phyloP scores from a whole-genome alignment of 768 basidiomycete species.

The Hypholoma sublateritium region DNA sequence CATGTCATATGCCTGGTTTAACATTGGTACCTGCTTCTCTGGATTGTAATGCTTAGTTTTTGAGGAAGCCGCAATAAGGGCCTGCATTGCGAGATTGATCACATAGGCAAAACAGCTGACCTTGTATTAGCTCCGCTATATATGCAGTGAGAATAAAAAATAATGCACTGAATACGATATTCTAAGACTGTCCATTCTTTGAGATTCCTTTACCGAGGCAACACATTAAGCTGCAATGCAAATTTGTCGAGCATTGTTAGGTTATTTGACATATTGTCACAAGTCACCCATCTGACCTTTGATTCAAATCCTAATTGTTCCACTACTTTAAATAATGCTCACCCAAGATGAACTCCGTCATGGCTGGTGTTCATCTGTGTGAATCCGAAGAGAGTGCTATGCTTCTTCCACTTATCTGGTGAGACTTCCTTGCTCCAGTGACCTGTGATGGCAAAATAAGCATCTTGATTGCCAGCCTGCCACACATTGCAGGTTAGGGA shows the following conservation, averaged over 20 bases:
- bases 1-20: too few species aligned
- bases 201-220: neutral
- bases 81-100: slow-evolving; percentile 33
- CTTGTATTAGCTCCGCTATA: neutral
- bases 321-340: slow-evolving; percentile 6
- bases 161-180: neutral
- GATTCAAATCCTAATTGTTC: neutral
- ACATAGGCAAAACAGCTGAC: slow-evolving; percentile 32
- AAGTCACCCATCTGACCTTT: neutral
- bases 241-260: neutral
- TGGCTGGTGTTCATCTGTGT: slow-evolving; percentile 36
- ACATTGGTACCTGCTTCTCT: slow-evolving; percentile 1
- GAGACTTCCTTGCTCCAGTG: slow-evolving; percentile 34
- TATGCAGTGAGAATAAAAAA: neutral
- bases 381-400: slow-evolving; percentile 35
- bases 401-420: slow-evolving; percentile 24
- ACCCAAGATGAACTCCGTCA: slow-evolving; percentile 22
- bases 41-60: slow-evolving; percentile 25
- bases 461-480: slow-evolving; percentile 31
- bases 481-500: slow-evolving; percentile 37
- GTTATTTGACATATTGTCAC: neutral
- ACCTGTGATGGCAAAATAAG: slow-evolving; percentile 37
- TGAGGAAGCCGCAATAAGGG: slow-evolving; percentile 25
- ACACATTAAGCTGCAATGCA: neutral
- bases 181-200: neutral